Evolutionary conservation across 176 grass and related monocot species (phyloP).

Genomic region (Ensete ventricosum): DNA sequence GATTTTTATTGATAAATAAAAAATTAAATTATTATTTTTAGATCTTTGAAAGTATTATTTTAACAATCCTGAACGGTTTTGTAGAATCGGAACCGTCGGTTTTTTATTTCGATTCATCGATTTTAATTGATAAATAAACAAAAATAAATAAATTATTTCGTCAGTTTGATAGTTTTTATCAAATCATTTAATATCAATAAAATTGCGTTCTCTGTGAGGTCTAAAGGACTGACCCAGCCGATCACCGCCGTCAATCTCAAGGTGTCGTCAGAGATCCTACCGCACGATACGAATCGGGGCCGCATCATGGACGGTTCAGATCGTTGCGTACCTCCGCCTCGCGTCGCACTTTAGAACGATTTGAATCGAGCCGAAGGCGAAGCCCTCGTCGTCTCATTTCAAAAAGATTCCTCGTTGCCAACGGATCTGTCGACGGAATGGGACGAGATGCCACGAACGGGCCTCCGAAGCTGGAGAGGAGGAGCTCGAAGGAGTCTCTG

Average conservation of each 20-base stretch:
- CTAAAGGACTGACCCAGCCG: not conserved
- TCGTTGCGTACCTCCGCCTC: not conserved
- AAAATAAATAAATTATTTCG: too few species aligned
- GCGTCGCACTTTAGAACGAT: not conserved
- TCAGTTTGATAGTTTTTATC: too few species aligned
- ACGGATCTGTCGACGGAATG: slow-evolving; percentile 20
- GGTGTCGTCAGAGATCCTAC: not conserved
- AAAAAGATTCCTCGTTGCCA: slow-evolving; percentile 1
- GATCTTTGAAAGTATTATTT: too few species aligned
- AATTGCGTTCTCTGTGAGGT: too few species aligned
- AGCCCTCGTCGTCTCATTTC: not conserved
- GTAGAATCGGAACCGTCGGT: too few species aligned
- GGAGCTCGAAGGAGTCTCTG: not conserved
- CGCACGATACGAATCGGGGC: too few species aligned
- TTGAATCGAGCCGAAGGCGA: not conserved
- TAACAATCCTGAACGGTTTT: too few species aligned
- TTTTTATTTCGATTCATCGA: too few species aligned
- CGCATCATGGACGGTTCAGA: not conserved
- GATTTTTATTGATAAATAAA: too few species aligned
- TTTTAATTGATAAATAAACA: too few species aligned
- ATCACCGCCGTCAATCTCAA: not conserved
- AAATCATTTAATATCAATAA: too few species aligned
- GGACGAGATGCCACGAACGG: slow-evolving; percentile 21
- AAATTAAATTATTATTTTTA: too few species aligned
- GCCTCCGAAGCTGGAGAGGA: slow-evolving; percentile 9